These are phyloP conservation scores for Pythium phragmitis DNA, from an alignment of 352 stramenopile species.

Conservation along the genomic window DNA sequence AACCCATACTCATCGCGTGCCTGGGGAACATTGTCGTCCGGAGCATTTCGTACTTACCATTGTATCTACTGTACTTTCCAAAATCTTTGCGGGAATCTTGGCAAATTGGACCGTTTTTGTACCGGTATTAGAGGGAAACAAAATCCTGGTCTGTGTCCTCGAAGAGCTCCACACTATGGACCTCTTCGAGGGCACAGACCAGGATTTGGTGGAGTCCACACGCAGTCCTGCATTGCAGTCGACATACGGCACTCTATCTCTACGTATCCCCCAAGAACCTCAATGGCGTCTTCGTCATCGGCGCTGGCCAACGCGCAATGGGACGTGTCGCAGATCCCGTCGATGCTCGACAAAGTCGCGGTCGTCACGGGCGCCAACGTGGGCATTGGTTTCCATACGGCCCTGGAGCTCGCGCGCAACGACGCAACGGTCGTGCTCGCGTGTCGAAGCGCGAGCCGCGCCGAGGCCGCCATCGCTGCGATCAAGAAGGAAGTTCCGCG, in stretches of 20 bases:
- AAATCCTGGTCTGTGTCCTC: too few relatives aligned
- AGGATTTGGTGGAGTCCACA: too few relatives aligned
- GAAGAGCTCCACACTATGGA: neutral
- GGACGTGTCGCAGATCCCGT: slow-evolving; percentile 21
- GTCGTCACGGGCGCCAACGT: slow-evolving; percentile 70
- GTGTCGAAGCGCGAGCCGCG: slow-evolving; percentile 36
- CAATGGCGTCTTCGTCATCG: slow-evolving; percentile 13
- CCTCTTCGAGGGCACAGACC: too few relatives aligned
- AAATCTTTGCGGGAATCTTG: too few relatives aligned
- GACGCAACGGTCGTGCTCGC: slow-evolving; percentile 59
- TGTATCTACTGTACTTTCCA: too few relatives aligned
- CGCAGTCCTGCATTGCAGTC: neutral
- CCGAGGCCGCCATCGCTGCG: neutral
- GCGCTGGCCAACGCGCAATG: slow-evolving; percentile 20
- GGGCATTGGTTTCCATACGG: slow-evolving; percentile 58
- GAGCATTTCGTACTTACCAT: too few relatives aligned
- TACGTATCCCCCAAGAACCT: neutral
- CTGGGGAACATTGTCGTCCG: too few relatives aligned
- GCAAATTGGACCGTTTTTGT: too few relatives aligned
- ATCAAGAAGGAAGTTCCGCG: slow-evolving; percentile 26
- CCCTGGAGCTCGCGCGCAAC: slow-evolving; percentile 35
- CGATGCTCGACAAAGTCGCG: slow-evolving; percentile 36
- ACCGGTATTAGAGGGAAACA: too few relatives aligned
- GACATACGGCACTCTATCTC: too few relatives aligned
- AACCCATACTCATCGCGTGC: too few relatives aligned